Base-by-base conservation (phyloP, 2,329 filamentous ascomycete genomes). In the Endocalyx cinctus region DNA sequence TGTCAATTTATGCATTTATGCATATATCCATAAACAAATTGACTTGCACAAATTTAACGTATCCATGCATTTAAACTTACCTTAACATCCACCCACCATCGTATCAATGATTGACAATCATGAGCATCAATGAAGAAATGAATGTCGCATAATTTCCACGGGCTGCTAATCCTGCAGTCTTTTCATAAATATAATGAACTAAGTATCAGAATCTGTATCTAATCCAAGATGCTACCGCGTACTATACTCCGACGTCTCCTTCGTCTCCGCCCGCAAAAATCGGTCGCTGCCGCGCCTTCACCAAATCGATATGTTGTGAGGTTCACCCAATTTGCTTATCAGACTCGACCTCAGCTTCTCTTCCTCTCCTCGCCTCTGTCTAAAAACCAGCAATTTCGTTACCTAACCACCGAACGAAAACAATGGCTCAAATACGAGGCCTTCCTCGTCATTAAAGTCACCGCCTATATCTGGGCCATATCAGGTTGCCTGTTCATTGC, bases 341-440 rank as follows among this genome's bases (percentile, higher is more conserved):
- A 45, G 46, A 57, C 37, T 39, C 64, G 62, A 37, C 74, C 57
- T 34, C 70, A 63, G 51, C 62, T 60, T n/a, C 73, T 66, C 34
- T 81, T 70, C 53, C 70, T 72, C 54, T 64, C 61, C 20, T 60
- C 66, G 2, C 70, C 65, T 25, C 42, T 59, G 25, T 34, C 63
- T 14, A 36, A 60, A 26, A 56, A 69, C 18, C 68, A 77, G 27
- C 66, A 82, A 23, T 74, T 76, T 4, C 82, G 89, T 33, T 76
- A 85, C 41, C 74, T 94, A 39, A 87, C 84, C n/a, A 94, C 86
- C 0, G 82, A 88, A 54, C 78, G 79, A 42, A 82, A 78, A 44
- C 65, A 69, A 42, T 87, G 80, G 67, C 66, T 89, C 37, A 81
- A 76, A 42, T 71, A 83, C 43, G 84, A 90, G 49, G 67, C 86